A percentile compares a stretch with the other conserved stretches of the same genome.
These are phyloP conservation scores for Panicum miliaceum DNA, from an alignment of 176 grass and related monocot genomes.

Conservation along the genomic window DNA sequence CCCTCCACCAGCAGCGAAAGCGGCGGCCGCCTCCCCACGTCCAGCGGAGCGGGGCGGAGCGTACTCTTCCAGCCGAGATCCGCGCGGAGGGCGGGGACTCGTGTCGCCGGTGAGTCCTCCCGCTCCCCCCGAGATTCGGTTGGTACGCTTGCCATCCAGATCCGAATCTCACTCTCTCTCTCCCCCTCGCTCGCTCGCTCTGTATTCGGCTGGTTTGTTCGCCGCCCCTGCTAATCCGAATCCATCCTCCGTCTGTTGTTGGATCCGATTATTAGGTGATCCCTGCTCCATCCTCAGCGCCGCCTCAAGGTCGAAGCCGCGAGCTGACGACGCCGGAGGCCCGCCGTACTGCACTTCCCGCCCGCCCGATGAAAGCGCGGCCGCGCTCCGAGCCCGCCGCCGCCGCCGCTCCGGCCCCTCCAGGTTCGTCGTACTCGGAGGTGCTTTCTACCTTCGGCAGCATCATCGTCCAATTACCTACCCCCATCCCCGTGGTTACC, in stretches of 20 bases:
- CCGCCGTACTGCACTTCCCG: neutral
- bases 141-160: conserved; percentile 6
- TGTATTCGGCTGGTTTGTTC: neutral
- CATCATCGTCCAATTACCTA: conserved; percentile 16
- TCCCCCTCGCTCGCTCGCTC: neutral
- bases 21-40: neutral
- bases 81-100: neutral
- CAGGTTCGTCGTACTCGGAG: conserved; percentile 37
- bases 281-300: neutral
- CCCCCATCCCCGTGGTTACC: neutral
- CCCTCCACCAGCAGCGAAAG: neutral
- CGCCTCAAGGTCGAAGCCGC: neutral
- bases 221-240: neutral
- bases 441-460: neutral
- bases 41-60: neutral
- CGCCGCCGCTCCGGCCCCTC: neutral
- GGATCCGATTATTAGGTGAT: neutral
- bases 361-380: neutral
- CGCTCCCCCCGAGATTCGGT: neutral
- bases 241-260: neutral
- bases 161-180: conserved; percentile 12
- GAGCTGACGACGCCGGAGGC: too few species aligned
- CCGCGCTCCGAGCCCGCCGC: neutral
- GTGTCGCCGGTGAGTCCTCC: neutral
- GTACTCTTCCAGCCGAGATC: conserved; percentile 11